Base-by-base conservation (phyloP, 495 filamentous ascomycete species). In the Penicillium antarcticum region DNA sequence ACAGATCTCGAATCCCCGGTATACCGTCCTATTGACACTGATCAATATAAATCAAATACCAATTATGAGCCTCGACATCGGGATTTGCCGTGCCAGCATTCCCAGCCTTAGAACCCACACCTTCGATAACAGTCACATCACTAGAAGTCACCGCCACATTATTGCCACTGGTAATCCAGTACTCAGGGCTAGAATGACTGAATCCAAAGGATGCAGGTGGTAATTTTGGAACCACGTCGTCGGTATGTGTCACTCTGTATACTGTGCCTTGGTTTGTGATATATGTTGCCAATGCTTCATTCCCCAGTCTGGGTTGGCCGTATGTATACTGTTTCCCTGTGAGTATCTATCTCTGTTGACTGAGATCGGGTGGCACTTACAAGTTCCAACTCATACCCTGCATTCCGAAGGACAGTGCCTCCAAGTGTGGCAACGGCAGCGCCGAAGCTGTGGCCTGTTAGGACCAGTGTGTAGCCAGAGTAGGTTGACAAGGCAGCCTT, bases 391-490 rank as follows among this genome's bases (percentile, higher is more conserved):
- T 37, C 39, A 45, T 65, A 65, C 37, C 80, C 82, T 9, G 61
- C 55, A 38, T 77, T 78, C 5, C 82, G 75, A 47, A 88, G 64
- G 47, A 78, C 75, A 10, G 74, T 80, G 0, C 81, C 83, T 0
- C 78, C 85, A 1, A 91, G 51, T 0, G 75, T 79, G 17, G 80
- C 84, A 26, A 90, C 61, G 3, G 87, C 86, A 37, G 63, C 87
- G 16, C 87, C 87, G 12, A 88, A 76, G 29, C 81, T 85, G 72
- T 90, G 87, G 6, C 87, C 87, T 0, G 83, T 86, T 16, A 82
- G 58, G 7, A 82, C 66, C 43, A 90, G 58, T 18, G 63, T 69
- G 60, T 81, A 87, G 24, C 47, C 60, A 0, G 83, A 73, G 58
- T 86, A 65, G 2, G 47, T 45, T 0, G 42, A 19, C n/a, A 50